These are phyloP conservation scores for Malus fusca DNA, from an alignment of 306 rosid genomes.

Conservation along the genomic window DNA sequence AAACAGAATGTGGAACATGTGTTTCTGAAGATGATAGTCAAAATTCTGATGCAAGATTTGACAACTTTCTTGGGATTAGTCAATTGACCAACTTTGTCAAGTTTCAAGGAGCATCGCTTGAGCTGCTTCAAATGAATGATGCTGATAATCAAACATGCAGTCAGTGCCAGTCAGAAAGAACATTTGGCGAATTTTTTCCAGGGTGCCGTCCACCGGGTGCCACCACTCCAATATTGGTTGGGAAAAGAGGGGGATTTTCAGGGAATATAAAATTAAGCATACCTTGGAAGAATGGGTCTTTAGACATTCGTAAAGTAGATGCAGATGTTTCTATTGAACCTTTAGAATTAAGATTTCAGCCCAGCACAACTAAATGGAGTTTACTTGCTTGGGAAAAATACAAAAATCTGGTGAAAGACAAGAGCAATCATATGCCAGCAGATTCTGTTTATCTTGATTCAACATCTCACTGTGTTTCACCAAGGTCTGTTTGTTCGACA, in stretches of 20 bases:
- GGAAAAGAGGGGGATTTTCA: slow-evolving; percentile 72
- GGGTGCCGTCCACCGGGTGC: slow-evolving; percentile 29
- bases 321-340: slow-evolving; percentile 75
- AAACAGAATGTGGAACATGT: slow-evolving; percentile 79
- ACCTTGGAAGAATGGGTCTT: slow-evolving; percentile 93
- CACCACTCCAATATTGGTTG: slow-evolving; percentile 56
- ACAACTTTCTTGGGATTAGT: slow-evolving; percentile 70
- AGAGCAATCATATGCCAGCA: slow-evolving; percentile 17
- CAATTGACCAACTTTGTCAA: slow-evolving; percentile 66
- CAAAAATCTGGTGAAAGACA: slow-evolving; percentile 42
- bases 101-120: slow-evolving; percentile 73
- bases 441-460: slow-evolving; percentile 37
- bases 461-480: slow-evolving; percentile 25
- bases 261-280: slow-evolving; percentile 76
- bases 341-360: slow-evolving; percentile 65
- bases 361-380: slow-evolving; percentile 66
- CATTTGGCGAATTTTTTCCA: slow-evolving; percentile 30
- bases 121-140: slow-evolving; percentile 59
- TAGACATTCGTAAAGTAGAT: slow-evolving; percentile 77
- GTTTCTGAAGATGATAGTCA: slow-evolving; percentile 60
- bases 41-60: slow-evolving; percentile 34
- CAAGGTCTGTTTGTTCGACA: slow-evolving; percentile 29
- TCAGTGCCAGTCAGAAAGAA: slow-evolving; percentile 25
- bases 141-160: slow-evolving; percentile 16
- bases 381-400: slow-evolving; percentile 51